Percentiles rank a stretch among this genome's conserved stretches.
Evolutionary conservation across 768 basidiomycete genomes (phyloP).

Genomic region (Kwoniella pini): DNA sequence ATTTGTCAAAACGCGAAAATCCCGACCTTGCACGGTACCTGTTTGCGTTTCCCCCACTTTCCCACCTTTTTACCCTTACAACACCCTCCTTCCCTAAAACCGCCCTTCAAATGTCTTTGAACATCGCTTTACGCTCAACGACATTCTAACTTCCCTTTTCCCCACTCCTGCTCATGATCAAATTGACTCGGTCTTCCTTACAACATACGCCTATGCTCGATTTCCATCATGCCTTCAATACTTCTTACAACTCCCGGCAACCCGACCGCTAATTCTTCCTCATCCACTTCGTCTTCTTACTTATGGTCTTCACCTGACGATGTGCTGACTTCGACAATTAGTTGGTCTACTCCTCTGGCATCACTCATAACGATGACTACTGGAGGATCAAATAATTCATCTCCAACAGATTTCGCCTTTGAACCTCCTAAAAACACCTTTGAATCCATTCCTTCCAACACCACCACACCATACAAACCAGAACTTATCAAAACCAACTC

Average conservation of each 20-base stretch:
- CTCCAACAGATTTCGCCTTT: constrained; percentile 46
- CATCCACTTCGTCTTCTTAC: neutral
- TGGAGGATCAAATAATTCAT: constrained; percentile 32
- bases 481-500: constrained; percentile 26
- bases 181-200: neutral
- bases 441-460: neutral
- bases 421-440: constrained; percentile 28
- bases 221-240: neutral
- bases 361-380: constrained; percentile 16
- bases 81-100: neutral
- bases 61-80: neutral
- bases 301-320: constrained; percentile 24
- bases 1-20: neutral
- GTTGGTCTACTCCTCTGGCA: constrained; percentile 16
- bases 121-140: no score
- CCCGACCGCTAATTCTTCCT: neutral
- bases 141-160: neutral
- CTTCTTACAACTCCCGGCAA: neutral
- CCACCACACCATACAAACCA: constrained; percentile 16
- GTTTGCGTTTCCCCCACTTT: neutral
- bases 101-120: neutral
- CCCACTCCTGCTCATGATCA: neutral
- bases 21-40: neutral
- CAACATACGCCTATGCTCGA: neutral
- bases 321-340: constrained; percentile 10